Evolutionary conservation across 2,329 filamentous ascomycete genomes (phyloP), one percentile per base, ranked within the genome.

Genomic region (Cercospora canescens): DNA sequence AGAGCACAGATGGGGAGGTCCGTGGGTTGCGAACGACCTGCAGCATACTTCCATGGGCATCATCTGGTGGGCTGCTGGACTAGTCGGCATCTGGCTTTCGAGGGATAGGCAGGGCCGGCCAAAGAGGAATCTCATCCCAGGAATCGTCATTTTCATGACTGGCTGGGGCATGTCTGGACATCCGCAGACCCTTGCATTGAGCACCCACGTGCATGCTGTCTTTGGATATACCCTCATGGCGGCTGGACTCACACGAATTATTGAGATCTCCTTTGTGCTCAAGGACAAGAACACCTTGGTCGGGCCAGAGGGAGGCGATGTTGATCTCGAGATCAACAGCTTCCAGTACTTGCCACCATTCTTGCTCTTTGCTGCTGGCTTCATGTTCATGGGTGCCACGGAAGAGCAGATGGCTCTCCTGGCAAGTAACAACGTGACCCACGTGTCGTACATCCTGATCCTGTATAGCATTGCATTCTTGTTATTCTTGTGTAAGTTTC

Each of bases 41-140:
- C 94, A 99, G 79, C 95, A 99, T 79, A 99, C 95, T 0, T 92
- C 91, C n/a, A 98, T 99, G 94, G 95, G 95, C n/a, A 88, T 99
- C 68, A 89, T 99, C 60, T 99, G 95, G 95, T 99, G 94, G 94
- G 91, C 89, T 73, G 94, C 95, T 7, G 95, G 95, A 26, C 82
- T 99, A 32, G 86, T 94, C 11, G 95, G 95, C 48, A 86, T 99
- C 60, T 99, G 94, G 95, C 84, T 99, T 41, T 96, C 93, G 77
- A 87, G 88, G 69, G 92, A 90, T 76, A 88, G 92, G 64, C 89
- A 94, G 69, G 94, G 95, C 60, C 85, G 88, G 48, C 94, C 95
- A 8, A 93, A 94, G 84, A 88, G 95, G 72, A 99, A 99, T 81
- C 88, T 99, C 67, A 89, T 99, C 62, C 95, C 95, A 0, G 94